Evolutionary conservation across 2,329 filamentous ascomycete genomes (phyloP).

Genomic region (Myriosclerotinia scirpicola): DNA sequence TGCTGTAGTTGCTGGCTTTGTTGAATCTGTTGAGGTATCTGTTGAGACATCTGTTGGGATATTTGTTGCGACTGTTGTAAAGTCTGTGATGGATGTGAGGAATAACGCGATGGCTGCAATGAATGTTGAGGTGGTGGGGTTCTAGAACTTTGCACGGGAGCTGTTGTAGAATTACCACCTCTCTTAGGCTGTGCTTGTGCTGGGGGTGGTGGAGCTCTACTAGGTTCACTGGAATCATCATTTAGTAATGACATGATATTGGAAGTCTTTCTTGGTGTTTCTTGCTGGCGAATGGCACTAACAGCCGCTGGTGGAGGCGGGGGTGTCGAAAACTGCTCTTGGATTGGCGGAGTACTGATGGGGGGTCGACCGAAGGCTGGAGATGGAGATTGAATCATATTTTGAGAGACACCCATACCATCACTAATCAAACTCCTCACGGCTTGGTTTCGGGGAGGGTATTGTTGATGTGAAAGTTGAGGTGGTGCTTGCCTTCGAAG

Average conservation of each 20-base stretch:
- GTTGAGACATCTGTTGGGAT: constrained; percentile 18
- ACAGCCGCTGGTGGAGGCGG: constrained; percentile 41
- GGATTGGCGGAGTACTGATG: constrained; percentile 34
- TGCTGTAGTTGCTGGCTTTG: constrained; percentile 30
- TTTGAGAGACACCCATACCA: constrained; percentile 27
- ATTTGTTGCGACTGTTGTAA: constrained; percentile 17
- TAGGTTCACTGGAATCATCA: constrained; percentile 50
- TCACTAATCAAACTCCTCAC: constrained; percentile 35
- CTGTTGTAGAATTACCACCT: constrained; percentile 29
- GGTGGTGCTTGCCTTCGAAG: constrained; percentile 32
- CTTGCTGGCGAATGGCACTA: constrained; percentile 45
- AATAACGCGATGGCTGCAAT: constrained; percentile 42
- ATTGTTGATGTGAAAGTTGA: constrained; percentile 30
- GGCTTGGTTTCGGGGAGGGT: constrained; percentile 31
- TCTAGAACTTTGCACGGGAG: constrained; percentile 27
- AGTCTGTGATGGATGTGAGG: constrained; percentile 39
- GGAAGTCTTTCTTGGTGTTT: constrained; percentile 58
- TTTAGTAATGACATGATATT: constrained; percentile 63
- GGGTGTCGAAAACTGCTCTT: constrained; percentile 35
- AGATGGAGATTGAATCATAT: constrained; percentile 35
- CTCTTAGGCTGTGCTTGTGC: constrained; percentile 35
- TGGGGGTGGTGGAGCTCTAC: constrained; percentile 32
- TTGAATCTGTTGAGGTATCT: constrained; percentile 25
- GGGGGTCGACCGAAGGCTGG: constrained; percentile 34
- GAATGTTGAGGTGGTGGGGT: constrained; percentile 36